Conservation (phyloP, 768 basidiomycete genomes). For the Thelephora ganbajun region DNA sequence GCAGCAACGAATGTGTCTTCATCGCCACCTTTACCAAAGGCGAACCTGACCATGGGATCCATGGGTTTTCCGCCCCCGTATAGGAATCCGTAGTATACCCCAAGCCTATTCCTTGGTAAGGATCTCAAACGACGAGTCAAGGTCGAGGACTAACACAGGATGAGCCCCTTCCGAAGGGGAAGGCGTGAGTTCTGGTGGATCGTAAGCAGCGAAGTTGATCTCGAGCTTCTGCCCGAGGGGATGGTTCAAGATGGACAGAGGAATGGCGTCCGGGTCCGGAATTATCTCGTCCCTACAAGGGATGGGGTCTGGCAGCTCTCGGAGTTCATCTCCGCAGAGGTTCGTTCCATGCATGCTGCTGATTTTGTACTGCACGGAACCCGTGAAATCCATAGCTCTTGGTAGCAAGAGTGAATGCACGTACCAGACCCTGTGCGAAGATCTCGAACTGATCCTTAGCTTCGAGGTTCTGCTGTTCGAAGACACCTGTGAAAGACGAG, state of each 20-base stretch:
- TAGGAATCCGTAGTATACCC: constrained; percentile 13
- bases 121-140: not conserved
- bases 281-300: constrained; percentile 11
- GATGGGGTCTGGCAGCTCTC: constrained; percentile 3
- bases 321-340: constrained; percentile 1
- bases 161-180: constrained; percentile 1
- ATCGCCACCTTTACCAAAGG: not conserved
- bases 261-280: constrained; percentile 9
- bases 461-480: constrained; percentile 16
- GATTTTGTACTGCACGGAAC: constrained; percentile 6
- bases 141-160: not conserved
- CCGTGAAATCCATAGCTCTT: too few species aligned
- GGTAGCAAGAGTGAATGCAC: too few species aligned
- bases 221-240: constrained; percentile 8
- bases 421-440: constrained; percentile 16
- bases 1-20: too few species aligned
- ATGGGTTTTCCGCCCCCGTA: constrained; percentile 1
- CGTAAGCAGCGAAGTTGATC: constrained; percentile 10
- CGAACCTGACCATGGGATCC: constrained; percentile 5
- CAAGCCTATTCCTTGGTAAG: constrained; percentile 5
- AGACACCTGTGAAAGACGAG: constrained; percentile 9
- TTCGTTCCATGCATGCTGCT: constrained; percentile 1
- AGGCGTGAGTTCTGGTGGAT: not conserved
- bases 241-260: constrained; percentile 12
- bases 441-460: constrained; percentile 13